Percentiles rank a stretch among this genome's conserved stretches.
These are phyloP conservation scores for Wallacemonas sp. DNA, from an alignment of 208 protist species.

Conservation along the genomic window DNA sequence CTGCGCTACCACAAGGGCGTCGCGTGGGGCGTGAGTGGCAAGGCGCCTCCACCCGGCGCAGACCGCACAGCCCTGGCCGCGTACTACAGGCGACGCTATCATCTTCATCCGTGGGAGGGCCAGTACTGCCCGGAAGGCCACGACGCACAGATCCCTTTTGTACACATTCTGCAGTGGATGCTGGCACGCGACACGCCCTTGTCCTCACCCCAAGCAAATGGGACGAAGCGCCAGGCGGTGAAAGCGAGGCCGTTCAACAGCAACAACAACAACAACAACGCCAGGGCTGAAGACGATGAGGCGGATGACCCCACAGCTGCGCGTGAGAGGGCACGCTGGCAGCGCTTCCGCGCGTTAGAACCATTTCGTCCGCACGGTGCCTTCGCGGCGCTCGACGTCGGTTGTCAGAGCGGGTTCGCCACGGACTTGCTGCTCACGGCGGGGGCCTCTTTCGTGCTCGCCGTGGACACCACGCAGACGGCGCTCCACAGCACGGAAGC, in stretches of 20 bases:
- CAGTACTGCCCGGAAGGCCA: conserved; percentile 62
- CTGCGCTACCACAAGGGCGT: conserved; percentile 80
- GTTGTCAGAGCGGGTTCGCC: conserved; percentile 72
- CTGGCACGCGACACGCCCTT: conserved; percentile 13
- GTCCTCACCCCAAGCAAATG: neutral
- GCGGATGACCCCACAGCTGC: too few species aligned
- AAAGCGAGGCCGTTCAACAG: too few species aligned
- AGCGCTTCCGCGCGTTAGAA: conserved; percentile 40
- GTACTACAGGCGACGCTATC: conserved; percentile 46
- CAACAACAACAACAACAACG: too few species aligned
- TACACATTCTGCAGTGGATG: conserved; percentile 83
- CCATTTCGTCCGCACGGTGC: conserved; percentile 29
- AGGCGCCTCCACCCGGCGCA: neutral
- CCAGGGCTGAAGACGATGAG: too few species aligned
- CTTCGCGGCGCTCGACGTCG: conserved; percentile 73
- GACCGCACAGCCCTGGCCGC: neutral
- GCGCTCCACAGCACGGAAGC: conserved; percentile 62
- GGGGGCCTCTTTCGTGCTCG: conserved; percentile 48
- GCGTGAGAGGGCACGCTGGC: too few species aligned
- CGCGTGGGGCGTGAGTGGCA: conserved; percentile 55
- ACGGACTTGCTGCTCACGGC: conserved; percentile 67
- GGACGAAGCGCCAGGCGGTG: neutral
- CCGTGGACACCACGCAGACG: conserved; percentile 36
- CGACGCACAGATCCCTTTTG: conserved; percentile 72
- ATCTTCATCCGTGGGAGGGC: conserved; percentile 69